A percentile compares a stretch with the other conserved stretches of the same genome.
phyloP scores from a whole-genome alignment of 805 yeast genomes.

The Diddensiella transvaalensis region DNA sequence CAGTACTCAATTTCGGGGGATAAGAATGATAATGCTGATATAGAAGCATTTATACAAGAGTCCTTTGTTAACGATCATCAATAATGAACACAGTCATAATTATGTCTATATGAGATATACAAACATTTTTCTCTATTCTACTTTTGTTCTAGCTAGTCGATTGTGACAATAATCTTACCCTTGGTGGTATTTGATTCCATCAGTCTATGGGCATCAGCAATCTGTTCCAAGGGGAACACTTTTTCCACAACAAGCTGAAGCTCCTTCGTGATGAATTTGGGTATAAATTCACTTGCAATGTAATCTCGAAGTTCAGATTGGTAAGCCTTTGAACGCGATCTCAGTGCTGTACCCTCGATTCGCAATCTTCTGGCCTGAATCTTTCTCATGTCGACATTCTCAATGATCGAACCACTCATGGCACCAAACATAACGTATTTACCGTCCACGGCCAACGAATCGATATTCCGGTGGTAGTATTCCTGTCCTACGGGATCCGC shows the following conservation, averaged over 20 bases:
- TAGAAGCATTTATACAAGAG: no score
- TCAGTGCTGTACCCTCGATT: slow-evolving; percentile 31
- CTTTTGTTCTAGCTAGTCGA: no score
- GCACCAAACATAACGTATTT: slow-evolving; percentile 28
- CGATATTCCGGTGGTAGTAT: slow-evolving; percentile 24
- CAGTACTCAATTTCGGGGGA: no score
- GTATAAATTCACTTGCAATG: slow-evolving; percentile 27
- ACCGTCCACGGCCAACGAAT: slow-evolving; percentile 28
- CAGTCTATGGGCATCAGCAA: slow-evolving; percentile 28
- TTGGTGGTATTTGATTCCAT: slow-evolving; percentile 29
- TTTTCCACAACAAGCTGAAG: slow-evolving; percentile 26
- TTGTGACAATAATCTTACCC: slow-evolving; percentile 30
- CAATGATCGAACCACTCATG: slow-evolving; percentile 25
- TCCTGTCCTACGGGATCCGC: slow-evolving; percentile 33
- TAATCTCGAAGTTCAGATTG: slow-evolving; percentile 26
- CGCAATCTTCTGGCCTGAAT: slow-evolving; percentile 28
- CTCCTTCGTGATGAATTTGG: slow-evolving; percentile 25
- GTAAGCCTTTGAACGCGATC: slow-evolving; percentile 27
- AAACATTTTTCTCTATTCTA: no score
- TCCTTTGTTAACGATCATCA: no score
- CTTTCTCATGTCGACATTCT: slow-evolving; percentile 21
- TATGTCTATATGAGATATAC: no score
- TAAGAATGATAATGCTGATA: no score
- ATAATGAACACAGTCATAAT: no score
- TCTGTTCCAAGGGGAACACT: slow-evolving; percentile 23